These are phyloP conservation scores for Chlorencoelia australis DNA, from an alignment of 2,329 filamentous ascomycete species.

Conservation along the genomic window DNA sequence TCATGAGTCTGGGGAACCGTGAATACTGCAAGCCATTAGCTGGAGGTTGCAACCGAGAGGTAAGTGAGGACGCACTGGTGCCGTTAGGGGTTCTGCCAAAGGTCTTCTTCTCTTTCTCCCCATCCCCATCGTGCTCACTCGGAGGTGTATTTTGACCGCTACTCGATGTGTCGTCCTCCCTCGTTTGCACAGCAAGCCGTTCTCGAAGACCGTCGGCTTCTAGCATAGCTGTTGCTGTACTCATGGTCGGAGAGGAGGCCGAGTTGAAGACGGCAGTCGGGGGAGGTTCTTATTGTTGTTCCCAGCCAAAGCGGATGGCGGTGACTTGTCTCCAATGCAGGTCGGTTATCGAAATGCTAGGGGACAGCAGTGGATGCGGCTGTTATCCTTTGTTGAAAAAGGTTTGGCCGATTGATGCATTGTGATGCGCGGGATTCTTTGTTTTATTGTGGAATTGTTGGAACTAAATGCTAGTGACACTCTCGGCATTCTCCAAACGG, in stretches of 20 bases:
- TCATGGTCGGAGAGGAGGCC: slow-evolving; percentile 8
- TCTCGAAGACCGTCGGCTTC: slow-evolving; percentile 20
- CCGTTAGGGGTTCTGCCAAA: slow-evolving; percentile 87
- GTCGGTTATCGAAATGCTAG: too few relatives aligned
- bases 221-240: slow-evolving; percentile 3
- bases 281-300: too few relatives aligned
- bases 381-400: too few relatives aligned
- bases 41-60: not conserved
- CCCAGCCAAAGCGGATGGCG: too few relatives aligned
- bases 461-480: too few relatives aligned
- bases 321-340: too few relatives aligned
- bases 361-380: too few relatives aligned
- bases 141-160: slow-evolving; percentile 10
- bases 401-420: too few relatives aligned
- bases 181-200: slow-evolving; percentile 9
- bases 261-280: slow-evolving; percentile 6
- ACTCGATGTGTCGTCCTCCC: slow-evolving; percentile 1
- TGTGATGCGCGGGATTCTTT: too few relatives aligned
- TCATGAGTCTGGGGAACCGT: slow-evolving; percentile 93
- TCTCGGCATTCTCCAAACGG: too few relatives aligned
- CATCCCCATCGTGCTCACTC: slow-evolving; percentile 27
- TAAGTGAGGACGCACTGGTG: slow-evolving; percentile 54
- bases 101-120: slow-evolving; percentile 56
- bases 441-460: too few relatives aligned
- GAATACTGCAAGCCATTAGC: slow-evolving; percentile 55